Evolutionary conservation across 2,329 filamentous ascomycete species (phyloP), one percentile per base, ranked within the genome.

Genomic region (Penicillium brevicompactum): DNA sequence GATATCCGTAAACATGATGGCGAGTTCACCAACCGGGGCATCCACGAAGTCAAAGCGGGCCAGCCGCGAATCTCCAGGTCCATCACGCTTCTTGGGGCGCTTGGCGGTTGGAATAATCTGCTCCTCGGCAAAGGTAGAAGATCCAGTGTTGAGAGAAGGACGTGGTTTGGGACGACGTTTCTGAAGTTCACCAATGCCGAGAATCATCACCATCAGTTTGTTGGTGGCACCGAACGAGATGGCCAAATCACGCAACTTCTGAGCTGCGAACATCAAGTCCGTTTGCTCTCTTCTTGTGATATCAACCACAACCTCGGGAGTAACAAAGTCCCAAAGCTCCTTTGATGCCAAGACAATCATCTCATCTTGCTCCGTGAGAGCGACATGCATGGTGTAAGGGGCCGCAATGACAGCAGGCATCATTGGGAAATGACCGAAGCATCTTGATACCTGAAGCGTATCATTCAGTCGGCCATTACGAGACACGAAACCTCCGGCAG

Each of bases 191-290:
- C 89, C 88, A 37, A 99, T 89, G 52, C 92, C 93, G 51, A 99
- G 87, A 80, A 99, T 91, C 93, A 97, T 97, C 43, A 99, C 91
- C 92, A 97, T 97, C 60, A 97, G 90, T 77, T 99, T 99, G 69
- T 88, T 89, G 1, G 87, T 92, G 11, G 93, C 91, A 50, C 94
- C 94, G 71, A 97, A 97, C 1, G 93, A 91, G 70, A 99, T 96
- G 41, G 94, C 94, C 51, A 97, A 80, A 76, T 99, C 94, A 55
- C 94, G 87, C 31, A 99, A 83, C 76, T 96, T 96, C 72, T 97
- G 93, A 4, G 94, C 89, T 14, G 93, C 94, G 51, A 91, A 85
- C 94, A 99, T 99, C 43, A 97, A 81, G 71, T 99, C 93, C 44
- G 85, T 84, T 6, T 92, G 87, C 74, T 96, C 93, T 22, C 89